These are phyloP conservation scores for Cucurbita moschata DNA, from an alignment of 306 rosid genomes.

Conservation along the genomic window DNA sequence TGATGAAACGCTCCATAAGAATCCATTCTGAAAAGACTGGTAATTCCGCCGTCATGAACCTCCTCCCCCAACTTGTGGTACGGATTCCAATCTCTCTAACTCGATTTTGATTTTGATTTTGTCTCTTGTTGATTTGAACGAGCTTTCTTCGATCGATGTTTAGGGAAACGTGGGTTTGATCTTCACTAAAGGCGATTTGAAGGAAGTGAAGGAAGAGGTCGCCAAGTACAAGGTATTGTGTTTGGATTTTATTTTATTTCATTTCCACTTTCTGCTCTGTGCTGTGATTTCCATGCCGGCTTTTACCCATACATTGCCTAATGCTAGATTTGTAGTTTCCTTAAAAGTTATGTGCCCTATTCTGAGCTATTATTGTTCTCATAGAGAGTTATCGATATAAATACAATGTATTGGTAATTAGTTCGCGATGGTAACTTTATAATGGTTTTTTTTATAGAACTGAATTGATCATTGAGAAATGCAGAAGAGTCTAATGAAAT, in stretches of 20 bases:
- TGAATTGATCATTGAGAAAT: neutral
- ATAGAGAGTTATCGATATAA: neutral
- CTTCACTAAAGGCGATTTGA: slow-evolving; percentile 85
- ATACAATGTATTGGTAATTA: neutral
- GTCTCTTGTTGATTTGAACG: neutral
- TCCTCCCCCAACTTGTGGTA: slow-evolving; percentile 71
- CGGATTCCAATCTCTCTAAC: neutral
- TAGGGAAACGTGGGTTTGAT: slow-evolving; percentile 85
- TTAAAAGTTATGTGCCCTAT: neutral
- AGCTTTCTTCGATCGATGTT: neutral
- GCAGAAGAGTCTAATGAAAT: neutral
- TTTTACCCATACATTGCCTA: neutral
- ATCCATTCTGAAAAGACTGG: slow-evolving; percentile 65
- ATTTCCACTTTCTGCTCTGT: neutral
- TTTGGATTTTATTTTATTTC: neutral
- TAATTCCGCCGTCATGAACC: slow-evolving; percentile 36
- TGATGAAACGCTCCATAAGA: slow-evolving; percentile 74
- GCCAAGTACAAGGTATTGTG: slow-evolving; percentile 63
- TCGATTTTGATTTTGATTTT: neutral
- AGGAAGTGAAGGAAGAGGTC: slow-evolving; percentile 90
- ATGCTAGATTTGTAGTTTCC: neutral
- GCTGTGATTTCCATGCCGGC: neutral
- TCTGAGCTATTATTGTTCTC: neutral
- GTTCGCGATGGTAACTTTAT: neutral
- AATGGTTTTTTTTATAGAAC: neutral